Evolutionary conservation across 257 asterid genomes (phyloP), one percentile per base, ranked within the genome.

Genomic region (Perilla frutescens): DNA sequence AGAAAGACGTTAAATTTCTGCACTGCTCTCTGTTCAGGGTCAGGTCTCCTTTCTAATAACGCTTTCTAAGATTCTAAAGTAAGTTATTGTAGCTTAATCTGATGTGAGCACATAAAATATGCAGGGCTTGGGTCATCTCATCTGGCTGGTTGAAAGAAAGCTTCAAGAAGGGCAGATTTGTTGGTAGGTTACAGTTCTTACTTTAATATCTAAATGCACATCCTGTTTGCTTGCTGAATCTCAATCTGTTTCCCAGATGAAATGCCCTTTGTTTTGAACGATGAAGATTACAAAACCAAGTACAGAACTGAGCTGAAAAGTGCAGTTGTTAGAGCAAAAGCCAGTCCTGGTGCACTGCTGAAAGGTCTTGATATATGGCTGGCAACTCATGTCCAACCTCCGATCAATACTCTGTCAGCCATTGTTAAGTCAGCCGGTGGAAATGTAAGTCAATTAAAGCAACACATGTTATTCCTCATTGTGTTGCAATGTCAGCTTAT

Each of bases 11-110:
- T 85, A 47, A 91, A 94, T 72, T 91, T 94, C 84, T 94, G 97
- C 82, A 83, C 79, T 9, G 97, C 96, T 74, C 94, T 94, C 83
- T 88, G 97, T 83, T 91, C 98, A 76, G 98, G 97, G 98, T 91
- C 73, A 80, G 96, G 70, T 76, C 62, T 67, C 66, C 53, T 62
- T 81, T 51, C 66, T 53, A 62, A 32, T 3, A 26, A 20, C 53
- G 41, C 72, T 63, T 72, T 62, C 59, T 12, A 58, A 73, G n/a
- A 62, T 54, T 62, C 9, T 54, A 8, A 55, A 57, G 34, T 48
- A 57, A 39, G 6, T 26, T 62, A 10, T 72, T 26, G 43, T 63
- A 58, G 60, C 57, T 59, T 47, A 43, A 7, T 39, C 54, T 71
- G 11, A 39, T 68, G 45, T 39, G n/a, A 48, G 14, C 44, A n/a